Conservation (phyloP, 345 rosid genomes). For the Aquilaria malaccensis region DNA sequence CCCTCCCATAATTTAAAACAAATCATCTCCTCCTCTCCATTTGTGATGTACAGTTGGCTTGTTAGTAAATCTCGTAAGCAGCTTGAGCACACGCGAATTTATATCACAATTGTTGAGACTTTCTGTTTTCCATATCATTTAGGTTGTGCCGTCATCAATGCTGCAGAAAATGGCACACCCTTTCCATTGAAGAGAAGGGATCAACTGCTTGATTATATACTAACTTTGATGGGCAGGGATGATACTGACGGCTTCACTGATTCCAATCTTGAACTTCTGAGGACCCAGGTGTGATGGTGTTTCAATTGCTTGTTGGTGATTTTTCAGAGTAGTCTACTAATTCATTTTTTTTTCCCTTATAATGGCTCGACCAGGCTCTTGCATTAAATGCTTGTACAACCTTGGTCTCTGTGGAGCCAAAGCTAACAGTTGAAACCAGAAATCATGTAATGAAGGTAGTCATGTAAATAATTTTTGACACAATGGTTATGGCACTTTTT, state of each 20-base stretch:
- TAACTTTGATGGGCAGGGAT: conserved; percentile 95
- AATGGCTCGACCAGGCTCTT: conserved; percentile 58
- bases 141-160: conserved; percentile 94
- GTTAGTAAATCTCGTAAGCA: background rate
- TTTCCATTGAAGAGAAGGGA: conserved; percentile 94
- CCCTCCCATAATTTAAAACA: too few relatives aligned
- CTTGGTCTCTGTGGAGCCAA: conserved; percentile 94
- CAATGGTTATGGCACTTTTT: background rate
- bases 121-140: conserved; percentile 14
- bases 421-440: conserved; percentile 87
- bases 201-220: conserved; percentile 71
- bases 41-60: too few relatives aligned
- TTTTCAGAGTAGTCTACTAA: background rate
- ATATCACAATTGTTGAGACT: too few relatives aligned
- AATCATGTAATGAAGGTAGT: conserved; percentile 87
- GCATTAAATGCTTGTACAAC: conserved; percentile 97
- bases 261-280: conserved; percentile 81
- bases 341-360: background rate
- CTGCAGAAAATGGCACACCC: conserved; percentile 77
- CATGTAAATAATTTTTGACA: conserved; percentile 1
- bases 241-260: conserved; percentile 74
- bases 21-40: too few relatives aligned
- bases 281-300: conserved; percentile 52
- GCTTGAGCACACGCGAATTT: too few relatives aligned
- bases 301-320: conserved; percentile 11